Base-by-base conservation (phyloP, 2,329 filamentous ascomycete species). In the Fonsecaea multimorphosa region DNA sequence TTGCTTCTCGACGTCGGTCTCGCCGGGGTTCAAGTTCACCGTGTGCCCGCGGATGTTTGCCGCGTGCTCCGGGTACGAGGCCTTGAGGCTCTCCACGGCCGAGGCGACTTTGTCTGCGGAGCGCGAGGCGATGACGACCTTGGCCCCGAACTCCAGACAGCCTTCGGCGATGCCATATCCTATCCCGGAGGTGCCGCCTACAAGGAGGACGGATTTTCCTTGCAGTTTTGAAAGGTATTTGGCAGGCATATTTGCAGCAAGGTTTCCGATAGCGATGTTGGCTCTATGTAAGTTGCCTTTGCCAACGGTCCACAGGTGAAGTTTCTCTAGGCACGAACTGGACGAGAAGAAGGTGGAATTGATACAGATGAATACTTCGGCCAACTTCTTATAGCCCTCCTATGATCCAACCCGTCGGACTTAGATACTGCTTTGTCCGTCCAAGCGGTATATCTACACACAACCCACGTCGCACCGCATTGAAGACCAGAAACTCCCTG, bases 71-170 rank as follows among this genome's bases (percentile, higher is more conserved):
- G 83, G 83, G 67, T 85, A 85, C 14, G 77, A 63, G 1, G 72
- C 65, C 24, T 79, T 74, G 8, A 86, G 76, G 0, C 72, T 72
- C 0, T 73, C 58, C 27, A 84, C 71, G 2, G 83, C 77, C 3
- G 73, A 67, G 24, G 78, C 67, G 40, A 86, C 68, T 4, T 72
- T 74, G 69, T 58, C 75, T 72, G 49, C 77, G 67, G 66, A 89
- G 3, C 84, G 86, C 22, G 85, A 84, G 71, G 82, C 79, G 69
- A 90, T 82, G 52, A 79, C 82, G 12, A 90, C 84, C 12, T 73
- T 74, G 38, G 83, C 84, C 11, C 60, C 65, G 46, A 83, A 77
- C 58, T 85, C 83, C 32, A 89, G 74, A n/a, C 75, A 74, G 1
- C 81, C 82, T 78, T 85, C 81, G 59, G 84, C 84, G 11, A 83